These are phyloP conservation scores for Helenozyma baotianmanensis DNA, from an alignment of 805 yeast species.

Conservation along the genomic window DNA sequence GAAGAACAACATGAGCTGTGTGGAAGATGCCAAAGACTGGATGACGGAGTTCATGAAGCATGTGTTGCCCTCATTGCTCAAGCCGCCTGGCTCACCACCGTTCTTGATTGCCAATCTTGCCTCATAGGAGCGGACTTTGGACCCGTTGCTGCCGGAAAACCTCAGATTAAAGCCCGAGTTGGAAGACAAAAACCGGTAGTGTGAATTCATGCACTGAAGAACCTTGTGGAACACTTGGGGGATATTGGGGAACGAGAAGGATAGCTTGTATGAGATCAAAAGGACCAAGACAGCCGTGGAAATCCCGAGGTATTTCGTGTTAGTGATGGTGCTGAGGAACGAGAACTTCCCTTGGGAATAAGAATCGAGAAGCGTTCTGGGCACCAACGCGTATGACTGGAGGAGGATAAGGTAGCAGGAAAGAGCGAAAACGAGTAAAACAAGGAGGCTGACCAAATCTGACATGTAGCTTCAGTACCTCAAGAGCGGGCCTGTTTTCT, in stretches of 20 bases:
- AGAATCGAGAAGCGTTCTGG: neutral
- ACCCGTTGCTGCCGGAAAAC: neutral
- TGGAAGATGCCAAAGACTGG: conserved; percentile 76
- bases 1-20: conserved; percentile 53
- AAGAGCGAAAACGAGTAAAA: too few relatives aligned
- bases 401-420: too few relatives aligned
- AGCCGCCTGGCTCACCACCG: conserved; percentile 81
- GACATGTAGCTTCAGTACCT: too few relatives aligned
- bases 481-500: too few relatives aligned
- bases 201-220: conserved; percentile 12
- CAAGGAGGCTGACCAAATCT: too few relatives aligned
- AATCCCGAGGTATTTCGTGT: conserved; percentile 4
- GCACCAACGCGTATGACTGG: too few relatives aligned
- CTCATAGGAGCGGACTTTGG: conserved; percentile 17
- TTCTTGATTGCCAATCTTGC: conserved; percentile 42
- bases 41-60: conserved; percentile 92
- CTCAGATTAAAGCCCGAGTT: neutral
- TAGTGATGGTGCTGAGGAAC: neutral
- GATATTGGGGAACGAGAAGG: conserved; percentile 1
- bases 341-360: conserved; percentile 1
- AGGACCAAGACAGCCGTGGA: conserved; percentile 9
- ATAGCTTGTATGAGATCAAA: neutral
- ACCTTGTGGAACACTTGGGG: conserved; percentile 9
- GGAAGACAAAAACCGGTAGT: conserved; percentile 8
- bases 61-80: conserved; percentile 86